These are phyloP conservation scores for Stropharia rugosoannulata DNA, from an alignment of 768 basidiomycete species.

Conservation along the genomic window DNA sequence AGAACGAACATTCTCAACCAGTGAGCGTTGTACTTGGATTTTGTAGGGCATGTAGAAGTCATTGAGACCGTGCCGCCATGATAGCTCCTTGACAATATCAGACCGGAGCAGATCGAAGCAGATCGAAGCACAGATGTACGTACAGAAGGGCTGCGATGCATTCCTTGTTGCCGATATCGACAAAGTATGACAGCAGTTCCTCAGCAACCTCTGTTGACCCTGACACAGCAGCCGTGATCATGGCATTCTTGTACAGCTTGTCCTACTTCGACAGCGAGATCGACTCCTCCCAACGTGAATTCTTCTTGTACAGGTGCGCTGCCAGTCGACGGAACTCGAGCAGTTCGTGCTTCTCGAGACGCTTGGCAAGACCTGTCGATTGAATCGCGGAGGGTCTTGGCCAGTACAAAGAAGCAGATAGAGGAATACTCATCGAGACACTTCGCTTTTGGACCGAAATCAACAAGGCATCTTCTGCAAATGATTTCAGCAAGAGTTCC, in stretches of 20 bases:
- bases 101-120: slow-evolving; percentile 96
- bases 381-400: slow-evolving; percentile 95
- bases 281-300: slow-evolving; percentile 93
- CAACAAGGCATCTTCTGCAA: no score
- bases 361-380: slow-evolving; percentile 91
- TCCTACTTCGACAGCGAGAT: slow-evolving; percentile 95
- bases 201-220: slow-evolving; percentile 87
- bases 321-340: slow-evolving; percentile 95
- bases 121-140: no score
- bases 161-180: slow-evolving; percentile 98
- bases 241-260: slow-evolving; percentile 95
- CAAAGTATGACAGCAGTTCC: slow-evolving; percentile 94
- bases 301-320: slow-evolving; percentile 98
- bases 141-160: slow-evolving; percentile 91
- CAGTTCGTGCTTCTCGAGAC: slow-evolving; percentile 86
- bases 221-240: slow-evolving; percentile 89
- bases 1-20: slow-evolving; percentile 65
- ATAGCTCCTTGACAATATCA: slow-evolving; percentile 91
- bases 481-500: no score
- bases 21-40: slow-evolving; percentile 81
- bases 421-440: no score
- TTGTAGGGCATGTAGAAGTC: slow-evolving; percentile 98
- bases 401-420: no score
- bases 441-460: no score
- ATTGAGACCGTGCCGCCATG: slow-evolving; percentile 94